phyloP scores from a whole-genome alignment of 179 eudicot species.

The Vitellaria paradoxa region DNA sequence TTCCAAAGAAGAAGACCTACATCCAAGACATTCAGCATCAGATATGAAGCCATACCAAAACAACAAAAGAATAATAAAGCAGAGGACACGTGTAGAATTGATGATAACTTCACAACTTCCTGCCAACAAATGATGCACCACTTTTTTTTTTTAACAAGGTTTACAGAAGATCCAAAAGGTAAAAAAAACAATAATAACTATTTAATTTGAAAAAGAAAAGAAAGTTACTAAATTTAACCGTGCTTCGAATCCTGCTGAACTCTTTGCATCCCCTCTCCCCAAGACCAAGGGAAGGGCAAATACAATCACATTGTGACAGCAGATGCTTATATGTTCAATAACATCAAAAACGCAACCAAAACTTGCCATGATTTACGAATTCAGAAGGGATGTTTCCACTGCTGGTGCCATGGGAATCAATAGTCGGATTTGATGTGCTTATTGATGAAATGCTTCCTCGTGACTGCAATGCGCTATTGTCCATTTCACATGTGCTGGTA shows the following conservation, averaged over 20 bases:
- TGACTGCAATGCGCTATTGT: conserved; percentile 53
- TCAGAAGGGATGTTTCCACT: conserved; percentile 50
- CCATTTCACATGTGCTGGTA: conserved; percentile 64
- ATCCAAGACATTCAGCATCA: conserved; percentile 21
- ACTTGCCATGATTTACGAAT: conserved; percentile 77
- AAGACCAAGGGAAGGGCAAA: not conserved
- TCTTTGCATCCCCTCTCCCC: not conserved
- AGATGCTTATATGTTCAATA: not conserved
- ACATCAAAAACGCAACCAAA: conserved; percentile 1
- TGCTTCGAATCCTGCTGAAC: not conserved
- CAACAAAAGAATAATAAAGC: not conserved
- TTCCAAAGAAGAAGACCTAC: conserved; percentile 82
- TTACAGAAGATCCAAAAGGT: not conserved
- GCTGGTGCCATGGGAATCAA: conserved; percentile 45
- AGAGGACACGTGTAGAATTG: not conserved
- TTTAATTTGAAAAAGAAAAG: not conserved
- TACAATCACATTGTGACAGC: not conserved
- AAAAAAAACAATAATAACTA: not conserved
- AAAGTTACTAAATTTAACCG: not conserved
- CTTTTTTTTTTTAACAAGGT: not conserved
- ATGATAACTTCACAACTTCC: not conserved
- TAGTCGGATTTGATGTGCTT: conserved; percentile 17
- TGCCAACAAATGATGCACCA: not conserved
- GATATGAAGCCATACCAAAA: conserved; percentile 9
- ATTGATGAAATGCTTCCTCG: conserved; percentile 64